These are phyloP conservation scores for Amauroascus verrucosus DNA, from an alignment of 2,329 filamentous ascomycete species.

Conservation along the genomic window DNA sequence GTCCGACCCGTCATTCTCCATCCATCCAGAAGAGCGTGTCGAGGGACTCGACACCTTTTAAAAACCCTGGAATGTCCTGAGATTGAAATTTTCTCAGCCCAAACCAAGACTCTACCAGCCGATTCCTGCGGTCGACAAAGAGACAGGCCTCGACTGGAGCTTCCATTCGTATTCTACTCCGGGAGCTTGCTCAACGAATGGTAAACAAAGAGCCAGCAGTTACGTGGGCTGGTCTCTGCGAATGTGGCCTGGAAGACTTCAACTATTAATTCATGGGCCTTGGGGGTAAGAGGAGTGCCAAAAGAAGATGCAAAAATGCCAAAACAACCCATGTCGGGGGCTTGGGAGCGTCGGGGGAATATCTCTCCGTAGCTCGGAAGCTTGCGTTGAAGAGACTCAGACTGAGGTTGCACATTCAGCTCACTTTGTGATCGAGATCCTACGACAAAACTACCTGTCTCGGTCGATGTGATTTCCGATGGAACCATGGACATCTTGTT, in stretches of 20 bases:
- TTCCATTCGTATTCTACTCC: not conserved
- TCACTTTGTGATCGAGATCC: no score
- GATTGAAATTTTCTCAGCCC: not conserved
- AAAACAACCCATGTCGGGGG: no score
- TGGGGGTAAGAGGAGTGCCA: not conserved
- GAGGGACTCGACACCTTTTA: not conserved
- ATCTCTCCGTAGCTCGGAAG: no score
- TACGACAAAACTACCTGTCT: no score
- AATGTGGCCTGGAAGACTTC: not conserved
- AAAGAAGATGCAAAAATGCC: not conserved
- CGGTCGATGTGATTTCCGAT: no score
- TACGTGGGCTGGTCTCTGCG: not conserved
- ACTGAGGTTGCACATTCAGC: no score
- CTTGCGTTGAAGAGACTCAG: no score
- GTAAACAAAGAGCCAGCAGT: not conserved
- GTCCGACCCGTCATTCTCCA: not conserved
- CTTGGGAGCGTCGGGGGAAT: no score
- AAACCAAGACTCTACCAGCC: not conserved
- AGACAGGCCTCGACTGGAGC: no score
- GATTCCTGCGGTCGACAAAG: not conserved
- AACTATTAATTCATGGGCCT: no score
- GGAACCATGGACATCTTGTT: no score
- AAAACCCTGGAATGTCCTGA: not conserved
- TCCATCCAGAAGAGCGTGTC: not conserved
- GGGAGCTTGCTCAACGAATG: not conserved